These are phyloP conservation scores for Tilletiaria anomala DNA, from an alignment of 1,284 basidiomycete genomes.

Conservation along the genomic window DNA sequence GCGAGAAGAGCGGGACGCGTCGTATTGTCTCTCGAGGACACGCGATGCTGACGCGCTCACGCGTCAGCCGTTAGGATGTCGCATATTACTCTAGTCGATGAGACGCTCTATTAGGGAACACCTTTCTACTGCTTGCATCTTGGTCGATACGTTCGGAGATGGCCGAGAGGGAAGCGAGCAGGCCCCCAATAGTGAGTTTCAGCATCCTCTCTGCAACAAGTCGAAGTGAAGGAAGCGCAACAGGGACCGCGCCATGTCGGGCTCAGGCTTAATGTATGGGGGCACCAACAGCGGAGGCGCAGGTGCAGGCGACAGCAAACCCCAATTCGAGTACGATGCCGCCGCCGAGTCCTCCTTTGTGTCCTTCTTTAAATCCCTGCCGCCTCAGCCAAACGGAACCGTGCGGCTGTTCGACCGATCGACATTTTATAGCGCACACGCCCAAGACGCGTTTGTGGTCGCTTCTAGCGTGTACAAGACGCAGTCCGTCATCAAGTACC, in stretches of 20 bases:
- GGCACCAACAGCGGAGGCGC: neutral
- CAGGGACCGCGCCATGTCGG: neutral
- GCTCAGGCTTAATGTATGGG: neutral
- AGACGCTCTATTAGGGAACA: too few species aligned
- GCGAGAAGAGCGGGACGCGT: too few species aligned
- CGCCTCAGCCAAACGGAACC: slow-evolving; percentile 15
- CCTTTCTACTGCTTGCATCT: too few species aligned
- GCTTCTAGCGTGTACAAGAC: slow-evolving; percentile 55
- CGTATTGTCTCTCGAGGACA: too few species aligned
- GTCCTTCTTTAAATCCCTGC: slow-evolving; percentile 20
- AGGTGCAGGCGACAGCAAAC: neutral
- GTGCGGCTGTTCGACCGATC: slow-evolving; percentile 41
- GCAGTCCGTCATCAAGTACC: slow-evolving; percentile 34
- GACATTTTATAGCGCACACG: slow-evolving; percentile 78
- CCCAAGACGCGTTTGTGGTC: slow-evolving; percentile 71
- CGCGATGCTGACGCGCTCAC: too few species aligned
- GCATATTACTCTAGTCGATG: too few species aligned
- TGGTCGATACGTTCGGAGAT: too few species aligned
- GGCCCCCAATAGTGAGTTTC: too few species aligned
- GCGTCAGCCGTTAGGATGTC: too few species aligned
- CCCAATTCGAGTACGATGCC: slow-evolving; percentile 7
- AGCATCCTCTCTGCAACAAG: too few species aligned
- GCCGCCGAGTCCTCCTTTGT: slow-evolving; percentile 25
- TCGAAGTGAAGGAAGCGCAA: too few species aligned
- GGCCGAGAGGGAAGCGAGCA: too few species aligned